These are phyloP conservation scores for Phtheirospermum japonicum DNA, from an alignment of 257 asterid species.

Conservation along the genomic window DNA sequence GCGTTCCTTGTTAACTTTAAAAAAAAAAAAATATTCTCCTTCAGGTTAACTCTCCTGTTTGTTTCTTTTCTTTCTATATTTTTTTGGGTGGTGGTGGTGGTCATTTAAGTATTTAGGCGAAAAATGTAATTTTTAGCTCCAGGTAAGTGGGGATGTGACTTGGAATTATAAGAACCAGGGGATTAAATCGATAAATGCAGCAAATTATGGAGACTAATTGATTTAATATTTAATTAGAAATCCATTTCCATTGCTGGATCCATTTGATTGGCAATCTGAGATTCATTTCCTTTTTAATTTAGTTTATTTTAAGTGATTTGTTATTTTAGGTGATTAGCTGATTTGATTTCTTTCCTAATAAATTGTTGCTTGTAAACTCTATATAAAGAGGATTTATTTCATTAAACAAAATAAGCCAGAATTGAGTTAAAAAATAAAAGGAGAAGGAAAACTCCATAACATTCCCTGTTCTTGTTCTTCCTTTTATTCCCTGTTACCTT, in stretches of 20 bases:
- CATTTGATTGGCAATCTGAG: neutral
- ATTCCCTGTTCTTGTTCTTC: too few species aligned
- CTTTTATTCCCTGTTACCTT: slow-evolving; percentile 1
- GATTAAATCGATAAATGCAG: too few species aligned
- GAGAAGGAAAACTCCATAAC: neutral
- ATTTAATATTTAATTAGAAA: too few species aligned
- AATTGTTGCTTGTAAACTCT: neutral
- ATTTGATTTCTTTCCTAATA: neutral
- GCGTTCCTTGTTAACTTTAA: slow-evolving; percentile 15
- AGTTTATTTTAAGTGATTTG: neutral
- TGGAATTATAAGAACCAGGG: too few species aligned
- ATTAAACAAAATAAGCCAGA: neutral
- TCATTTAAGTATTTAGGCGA: neutral
- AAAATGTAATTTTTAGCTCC: neutral
- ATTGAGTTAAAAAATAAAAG: neutral
- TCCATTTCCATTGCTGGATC: too few species aligned
- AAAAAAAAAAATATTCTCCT: too few species aligned
- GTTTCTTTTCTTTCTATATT: neutral
- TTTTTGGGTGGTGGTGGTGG: neutral
- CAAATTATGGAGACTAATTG: too few species aligned
- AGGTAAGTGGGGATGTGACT: neutral
- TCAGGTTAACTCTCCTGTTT: neutral
- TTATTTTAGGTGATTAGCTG: neutral
- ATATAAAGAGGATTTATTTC: neutral
- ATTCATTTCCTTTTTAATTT: neutral